phyloP scores from a whole-genome alignment of 768 basidiomycete species.

The Lactifluus piperatus region DNA sequence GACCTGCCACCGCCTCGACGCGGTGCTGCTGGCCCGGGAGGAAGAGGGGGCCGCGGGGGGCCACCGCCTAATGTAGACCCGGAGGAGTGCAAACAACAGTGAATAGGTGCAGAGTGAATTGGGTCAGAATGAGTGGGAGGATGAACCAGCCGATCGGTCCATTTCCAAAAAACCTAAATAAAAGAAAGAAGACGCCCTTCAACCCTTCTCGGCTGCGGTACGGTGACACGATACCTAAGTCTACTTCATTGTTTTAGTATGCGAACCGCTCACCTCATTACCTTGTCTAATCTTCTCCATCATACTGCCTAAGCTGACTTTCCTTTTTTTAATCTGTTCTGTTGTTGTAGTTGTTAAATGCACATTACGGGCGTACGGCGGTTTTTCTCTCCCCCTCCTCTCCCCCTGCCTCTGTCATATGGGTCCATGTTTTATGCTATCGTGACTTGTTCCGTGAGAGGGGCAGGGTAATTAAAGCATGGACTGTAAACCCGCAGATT shows the following conservation, averaged over 20 bases:
- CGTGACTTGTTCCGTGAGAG: too few species aligned
- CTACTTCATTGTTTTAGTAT: slow-evolving; percentile 9
- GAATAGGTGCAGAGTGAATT: slow-evolving; percentile 15
- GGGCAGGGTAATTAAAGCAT: too few species aligned
- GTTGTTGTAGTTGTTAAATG: background rate
- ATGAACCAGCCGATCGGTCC: background rate
- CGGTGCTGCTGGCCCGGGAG: slow-evolving; percentile 26
- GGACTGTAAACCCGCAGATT: too few species aligned
- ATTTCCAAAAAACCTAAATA: background rate
- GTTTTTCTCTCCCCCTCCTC: background rate
- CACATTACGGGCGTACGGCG: background rate
- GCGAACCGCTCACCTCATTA: background rate
- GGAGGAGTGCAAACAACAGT: slow-evolving; percentile 93
- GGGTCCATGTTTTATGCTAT: background rate
- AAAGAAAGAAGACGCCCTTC: background rate
- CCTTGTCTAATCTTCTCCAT: background rate
- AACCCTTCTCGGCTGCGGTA: background rate
- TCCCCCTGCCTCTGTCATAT: background rate
- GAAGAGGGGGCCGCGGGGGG: slow-evolving; percentile 36
- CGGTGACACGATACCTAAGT: slow-evolving; percentile 3
- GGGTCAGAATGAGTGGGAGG: background rate
- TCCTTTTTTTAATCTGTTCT: background rate
- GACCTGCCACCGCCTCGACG: slow-evolving; percentile 54
- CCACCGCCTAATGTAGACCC: slow-evolving; percentile 51
- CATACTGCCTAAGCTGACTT: background rate